These are phyloP conservation scores for Postia placenta DNA, from an alignment of 768 basidiomycete genomes.

Conservation along the genomic window DNA sequence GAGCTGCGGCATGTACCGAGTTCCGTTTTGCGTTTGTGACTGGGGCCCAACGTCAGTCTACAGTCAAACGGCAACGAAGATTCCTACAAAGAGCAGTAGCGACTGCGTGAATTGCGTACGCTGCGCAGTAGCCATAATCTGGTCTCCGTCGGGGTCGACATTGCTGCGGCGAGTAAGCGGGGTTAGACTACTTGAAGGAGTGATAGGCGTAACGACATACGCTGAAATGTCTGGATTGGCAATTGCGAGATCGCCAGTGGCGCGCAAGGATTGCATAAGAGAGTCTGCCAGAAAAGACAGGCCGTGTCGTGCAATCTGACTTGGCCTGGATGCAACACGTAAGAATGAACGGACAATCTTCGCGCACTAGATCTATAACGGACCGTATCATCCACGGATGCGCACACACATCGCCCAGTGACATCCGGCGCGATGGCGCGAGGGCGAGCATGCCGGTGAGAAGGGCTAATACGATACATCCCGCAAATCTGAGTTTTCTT, in stretches of 20 bases:
- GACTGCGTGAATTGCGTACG: constrained; percentile 75
- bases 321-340: constrained; percentile 39
- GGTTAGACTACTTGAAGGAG: background rate
- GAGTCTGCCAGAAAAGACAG: constrained; percentile 55
- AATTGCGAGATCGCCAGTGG: constrained; percentile 69
- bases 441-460: constrained; percentile 71
- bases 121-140: constrained; percentile 51
- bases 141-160: constrained; percentile 51
- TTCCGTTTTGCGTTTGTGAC: constrained; percentile 81
- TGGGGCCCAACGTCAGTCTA: constrained; percentile 22
- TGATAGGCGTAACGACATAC: constrained; percentile 22
- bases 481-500: no score
- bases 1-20: constrained; percentile 60
- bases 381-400: constrained; percentile 79
- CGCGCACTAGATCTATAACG: no score
- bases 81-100: constrained; percentile 74
- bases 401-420: constrained; percentile 44
- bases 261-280: constrained; percentile 61
- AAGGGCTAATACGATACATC: constrained; percentile 59
- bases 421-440: constrained; percentile 62
- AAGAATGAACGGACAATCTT: background rate
- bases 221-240: constrained; percentile 48
- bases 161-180: constrained; percentile 10
- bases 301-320: constrained; percentile 55
- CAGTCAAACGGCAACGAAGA: background rate